Evolutionary conservation across 352 stramenopile species (phyloP).

Genomic region (Phytopythium boreale): DNA sequence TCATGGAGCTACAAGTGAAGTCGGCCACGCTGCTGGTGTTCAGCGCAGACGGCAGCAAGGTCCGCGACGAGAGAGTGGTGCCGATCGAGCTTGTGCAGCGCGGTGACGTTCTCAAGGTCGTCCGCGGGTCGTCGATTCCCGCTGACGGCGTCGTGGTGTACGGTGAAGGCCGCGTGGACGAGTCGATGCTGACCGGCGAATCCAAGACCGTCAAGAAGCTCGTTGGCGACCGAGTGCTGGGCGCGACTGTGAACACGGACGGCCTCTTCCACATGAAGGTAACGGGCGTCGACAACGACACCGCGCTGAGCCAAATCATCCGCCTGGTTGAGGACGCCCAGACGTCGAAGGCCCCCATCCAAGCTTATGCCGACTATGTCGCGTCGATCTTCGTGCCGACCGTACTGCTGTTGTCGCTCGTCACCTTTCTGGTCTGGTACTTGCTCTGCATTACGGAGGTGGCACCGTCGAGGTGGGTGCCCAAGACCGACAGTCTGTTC

Average conservation of each 20-base stretch:
- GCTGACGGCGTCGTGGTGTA: constrained; percentile 92
- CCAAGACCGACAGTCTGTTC: constrained; percentile 71
- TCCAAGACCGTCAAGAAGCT: constrained; percentile 93
- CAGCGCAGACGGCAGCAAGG: constrained; percentile 43
- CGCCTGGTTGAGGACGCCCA: constrained; percentile 98
- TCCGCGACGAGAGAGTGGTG: constrained; percentile 75
- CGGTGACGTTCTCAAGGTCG: constrained; percentile 93
- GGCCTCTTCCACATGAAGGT: constrained; percentile 92
- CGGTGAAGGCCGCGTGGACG: constrained; percentile 90
- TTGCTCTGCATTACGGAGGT: constrained; percentile 53
- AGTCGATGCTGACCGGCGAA: constrained; percentile 95
- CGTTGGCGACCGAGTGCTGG: constrained; percentile 81
- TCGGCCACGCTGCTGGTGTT: constrained; percentile 91
- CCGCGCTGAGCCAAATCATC: constrained; percentile 97
- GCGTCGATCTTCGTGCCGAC: constrained; percentile 95
- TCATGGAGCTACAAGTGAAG: constrained; percentile 96
- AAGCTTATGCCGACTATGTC: constrained; percentile 96
- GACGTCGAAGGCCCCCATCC: constrained; percentile 96
- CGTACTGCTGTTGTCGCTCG: constrained; percentile 90
- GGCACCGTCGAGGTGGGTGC: constrained; percentile 69
- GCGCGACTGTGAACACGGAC: constrained; percentile 91
- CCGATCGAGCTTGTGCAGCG: constrained; percentile 88
- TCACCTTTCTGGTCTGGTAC: constrained; percentile 97
- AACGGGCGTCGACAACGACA: constrained; percentile 91
- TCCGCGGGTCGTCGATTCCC: constrained; percentile 90